phyloP scores from a whole-genome alignment of 345 rosid species.

The Dipteronia dyeriana region DNA sequence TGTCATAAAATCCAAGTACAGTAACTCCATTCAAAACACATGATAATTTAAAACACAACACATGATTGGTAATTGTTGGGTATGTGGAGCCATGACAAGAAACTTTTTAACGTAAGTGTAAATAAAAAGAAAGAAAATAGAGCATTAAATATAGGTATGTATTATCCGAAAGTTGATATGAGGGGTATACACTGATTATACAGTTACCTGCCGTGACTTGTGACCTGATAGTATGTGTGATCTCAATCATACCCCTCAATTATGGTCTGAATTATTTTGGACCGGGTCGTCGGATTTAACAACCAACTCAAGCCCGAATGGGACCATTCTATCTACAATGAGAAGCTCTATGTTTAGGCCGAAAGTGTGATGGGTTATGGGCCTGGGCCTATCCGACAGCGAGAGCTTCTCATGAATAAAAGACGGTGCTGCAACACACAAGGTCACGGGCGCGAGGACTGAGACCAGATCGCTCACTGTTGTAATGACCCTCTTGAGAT shows the following conservation, averaged over 20 bases:
- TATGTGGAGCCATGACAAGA: too few relatives aligned
- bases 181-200: too few relatives aligned
- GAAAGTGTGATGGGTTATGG: slow-evolving; percentile 20
- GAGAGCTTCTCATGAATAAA: slow-evolving; percentile 39
- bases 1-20: background rate
- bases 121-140: too few relatives aligned
- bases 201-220: slow-evolving; percentile 21
- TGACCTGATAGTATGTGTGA: slow-evolving; percentile 48
- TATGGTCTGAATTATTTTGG: slow-evolving; percentile 26
- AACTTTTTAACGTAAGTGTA: too few relatives aligned
- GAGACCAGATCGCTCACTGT: slow-evolving; percentile 30
- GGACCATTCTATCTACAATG: slow-evolving; percentile 42
- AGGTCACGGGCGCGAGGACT: background rate
- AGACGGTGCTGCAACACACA: slow-evolving; percentile 29
- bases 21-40: too few relatives aligned
- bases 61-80: too few relatives aligned
- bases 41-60: too few relatives aligned
- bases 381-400: slow-evolving; percentile 21
- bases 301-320: slow-evolving; percentile 52
- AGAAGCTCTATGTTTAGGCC: slow-evolving; percentile 51
- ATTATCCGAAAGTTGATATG: too few relatives aligned
- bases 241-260: slow-evolving; percentile 52
- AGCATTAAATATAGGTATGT: too few relatives aligned
- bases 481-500: slow-evolving; percentile 38
- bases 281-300: slow-evolving; percentile 25